Evolutionary conservation across 2,329 filamentous ascomycete species (phyloP), one percentile per base, ranked within the genome.

Genomic region (Fonsecaea monophora): DNA sequence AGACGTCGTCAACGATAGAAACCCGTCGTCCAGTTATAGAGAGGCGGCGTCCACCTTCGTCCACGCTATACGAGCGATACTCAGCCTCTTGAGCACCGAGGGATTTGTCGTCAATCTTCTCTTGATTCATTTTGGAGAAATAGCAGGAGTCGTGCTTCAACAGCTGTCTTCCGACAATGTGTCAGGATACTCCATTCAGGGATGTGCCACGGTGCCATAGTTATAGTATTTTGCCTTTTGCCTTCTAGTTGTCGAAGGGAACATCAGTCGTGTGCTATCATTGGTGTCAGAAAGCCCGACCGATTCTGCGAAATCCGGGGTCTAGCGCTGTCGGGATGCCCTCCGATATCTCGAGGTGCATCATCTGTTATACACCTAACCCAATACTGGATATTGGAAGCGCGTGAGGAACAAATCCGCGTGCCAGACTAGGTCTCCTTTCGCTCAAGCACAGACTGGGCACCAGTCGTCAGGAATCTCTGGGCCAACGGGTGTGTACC

Each of bases 1-100:
- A 79, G 38, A 79, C 75, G 18, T 74, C 76, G 64, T 79, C 74
- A 45, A 66, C 67, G 35, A 68, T 35, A 21, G 67, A 68, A 34
- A 68, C 18, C 15, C 67, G 64, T 25, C 67, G 64, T 6, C 37
- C 55, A 4, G 35, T 40, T 18, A 58, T 21, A 32, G 55, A 58
- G 1, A 45, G 35, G 25, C 55, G 55, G 42, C n/a, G 42, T 21
- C 42, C 42, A 9, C 6, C 21, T 25, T 48, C 42, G 18, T 48
- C 42, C 7, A 48, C 42, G n/a, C 42, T 48, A 12, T 25, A 48
- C 7, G 42, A 48, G 18, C n/a, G 42, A 48, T 48, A 48, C 18
- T 48, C 42, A 48, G 21, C 21, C 42, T 48, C 42, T 21, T 48
- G 42, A 48, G 42, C 42, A 48, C 42, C 42, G 9, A 48, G n/a